Percentiles rank a stretch among this genome's conserved stretches.
Conservation (phyloP, 2,329 filamentous ascomycete genomes). For the Lachnellula cervina region DNA sequence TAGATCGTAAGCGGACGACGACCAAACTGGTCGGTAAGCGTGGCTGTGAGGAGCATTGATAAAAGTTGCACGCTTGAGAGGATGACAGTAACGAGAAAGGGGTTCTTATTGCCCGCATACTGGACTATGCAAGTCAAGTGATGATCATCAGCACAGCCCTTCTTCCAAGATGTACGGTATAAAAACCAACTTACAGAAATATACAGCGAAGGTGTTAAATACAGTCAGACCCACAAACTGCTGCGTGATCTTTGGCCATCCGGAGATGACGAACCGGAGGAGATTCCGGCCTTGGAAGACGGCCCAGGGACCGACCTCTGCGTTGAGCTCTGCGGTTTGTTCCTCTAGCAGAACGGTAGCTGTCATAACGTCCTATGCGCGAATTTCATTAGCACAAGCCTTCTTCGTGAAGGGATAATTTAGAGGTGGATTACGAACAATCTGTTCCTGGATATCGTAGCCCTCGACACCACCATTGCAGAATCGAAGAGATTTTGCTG, state of each 20-base stretch:
- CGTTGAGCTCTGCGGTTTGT: constrained; percentile 20
- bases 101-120: constrained; percentile 37
- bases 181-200: constrained; percentile 8
- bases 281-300: constrained; percentile 32
- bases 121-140: constrained; percentile 29
- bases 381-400: not conserved
- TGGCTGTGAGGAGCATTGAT: constrained; percentile 36
- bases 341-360: constrained; percentile 26
- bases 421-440: constrained; percentile 17
- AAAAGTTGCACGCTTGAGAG: constrained; percentile 38
- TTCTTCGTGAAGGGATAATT: not conserved
- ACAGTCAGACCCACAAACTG: constrained; percentile 20
- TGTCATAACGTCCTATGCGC: constrained; percentile 14
- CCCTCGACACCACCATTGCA: constrained; percentile 26
- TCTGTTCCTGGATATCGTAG: constrained; percentile 30
- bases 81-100: constrained; percentile 40
- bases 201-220: constrained; percentile 19
- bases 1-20: constrained; percentile 38
- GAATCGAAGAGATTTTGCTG: constrained; percentile 16
- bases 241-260: constrained; percentile 24
- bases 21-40: constrained; percentile 33
- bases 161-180: not conserved
- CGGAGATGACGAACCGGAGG: constrained; percentile 28
- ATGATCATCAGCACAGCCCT: not conserved
- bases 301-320: constrained; percentile 27